Percentiles rank a stretch among this genome's conserved stretches.
Conservation (phyloP, 768 basidiomycete genomes). For the Phlegmacium glaucopus region DNA sequence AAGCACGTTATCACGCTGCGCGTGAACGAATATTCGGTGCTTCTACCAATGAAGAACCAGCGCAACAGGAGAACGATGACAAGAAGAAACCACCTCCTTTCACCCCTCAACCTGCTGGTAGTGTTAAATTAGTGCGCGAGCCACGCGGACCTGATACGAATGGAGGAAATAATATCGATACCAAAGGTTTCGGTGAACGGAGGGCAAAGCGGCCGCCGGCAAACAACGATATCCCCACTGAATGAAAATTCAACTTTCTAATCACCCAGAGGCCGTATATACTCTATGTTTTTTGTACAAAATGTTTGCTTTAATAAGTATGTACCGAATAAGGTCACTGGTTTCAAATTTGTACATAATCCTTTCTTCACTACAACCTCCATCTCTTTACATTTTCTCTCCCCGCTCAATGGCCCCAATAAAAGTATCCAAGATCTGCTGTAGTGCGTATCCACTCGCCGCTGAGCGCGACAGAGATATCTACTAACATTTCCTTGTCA, state of each 20-base stretch:
- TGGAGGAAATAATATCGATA: neutral
- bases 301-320: too few relatives aligned
- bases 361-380: constrained; percentile 16
- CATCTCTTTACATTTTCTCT: constrained; percentile 10
- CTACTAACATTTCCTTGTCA: constrained; percentile 13
- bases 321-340: too few relatives aligned
- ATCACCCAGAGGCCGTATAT: too few relatives aligned
- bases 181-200: constrained; percentile 23
- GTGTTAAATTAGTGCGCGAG: constrained; percentile 20
- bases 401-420: constrained; percentile 45
- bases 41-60: constrained; percentile 7
- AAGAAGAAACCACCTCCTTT: constrained; percentile 7
- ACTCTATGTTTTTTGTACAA: too few relatives aligned
- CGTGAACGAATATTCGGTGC: constrained; percentile 68
- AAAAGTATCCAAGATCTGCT: constrained; percentile 79
- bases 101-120: constrained; percentile 2
- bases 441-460: constrained; percentile 55
- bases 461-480: neutral
- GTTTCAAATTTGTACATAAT: constrained; percentile 11
- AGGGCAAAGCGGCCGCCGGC: constrained; percentile 10
- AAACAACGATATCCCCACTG: neutral
- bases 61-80: neutral
- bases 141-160: constrained; percentile 22
- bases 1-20: constrained; percentile 71
- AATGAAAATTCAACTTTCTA: neutral